Conservation (phyloP, 345 rosid species). For the Anacardium occidentale region DNA sequence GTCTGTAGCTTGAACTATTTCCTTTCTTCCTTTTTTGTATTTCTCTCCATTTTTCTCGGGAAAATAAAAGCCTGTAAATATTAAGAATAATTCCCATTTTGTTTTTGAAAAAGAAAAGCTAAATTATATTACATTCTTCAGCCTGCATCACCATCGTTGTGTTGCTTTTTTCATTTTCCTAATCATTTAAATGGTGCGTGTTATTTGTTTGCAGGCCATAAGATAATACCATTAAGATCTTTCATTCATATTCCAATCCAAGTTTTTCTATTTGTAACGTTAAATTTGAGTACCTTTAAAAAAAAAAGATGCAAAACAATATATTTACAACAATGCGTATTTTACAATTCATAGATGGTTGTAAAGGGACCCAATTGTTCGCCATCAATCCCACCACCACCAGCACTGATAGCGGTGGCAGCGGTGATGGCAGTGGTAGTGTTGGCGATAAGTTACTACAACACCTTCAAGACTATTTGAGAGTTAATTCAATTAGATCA, state of each 20-base stretch:
- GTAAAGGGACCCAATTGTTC: conserved; percentile 70
- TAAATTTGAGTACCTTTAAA: background rate
- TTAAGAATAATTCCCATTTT: background rate
- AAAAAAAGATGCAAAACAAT: conserved; percentile 66
- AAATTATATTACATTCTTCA: background rate
- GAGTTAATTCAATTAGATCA: conserved; percentile 53
- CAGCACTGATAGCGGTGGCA: background rate
- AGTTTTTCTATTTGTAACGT: conserved; percentile 11
- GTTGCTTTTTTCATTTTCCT: background rate
- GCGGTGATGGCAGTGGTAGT: conserved; percentile 37
- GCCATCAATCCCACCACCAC: conserved; percentile 47
- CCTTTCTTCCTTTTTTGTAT: background rate
- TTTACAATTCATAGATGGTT: conserved; percentile 75
- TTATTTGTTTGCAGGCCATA: conserved; percentile 40
- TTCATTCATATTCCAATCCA: background rate
- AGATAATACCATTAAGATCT: conserved; percentile 21
- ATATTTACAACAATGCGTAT: conserved; percentile 84
- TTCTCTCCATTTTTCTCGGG: conserved; percentile 22
- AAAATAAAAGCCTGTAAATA: conserved; percentile 6
- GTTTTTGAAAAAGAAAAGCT: background rate
- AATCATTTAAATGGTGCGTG: conserved; percentile 24
- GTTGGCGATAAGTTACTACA: conserved; percentile 71
- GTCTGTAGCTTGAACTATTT: conserved; percentile 15
- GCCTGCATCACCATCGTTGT: conserved; percentile 37
- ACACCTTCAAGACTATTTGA: conserved; percentile 68